Evolutionary conservation across 2,329 filamentous ascomycete species (phyloP).

Genomic region (Diatrype stigma): DNA sequence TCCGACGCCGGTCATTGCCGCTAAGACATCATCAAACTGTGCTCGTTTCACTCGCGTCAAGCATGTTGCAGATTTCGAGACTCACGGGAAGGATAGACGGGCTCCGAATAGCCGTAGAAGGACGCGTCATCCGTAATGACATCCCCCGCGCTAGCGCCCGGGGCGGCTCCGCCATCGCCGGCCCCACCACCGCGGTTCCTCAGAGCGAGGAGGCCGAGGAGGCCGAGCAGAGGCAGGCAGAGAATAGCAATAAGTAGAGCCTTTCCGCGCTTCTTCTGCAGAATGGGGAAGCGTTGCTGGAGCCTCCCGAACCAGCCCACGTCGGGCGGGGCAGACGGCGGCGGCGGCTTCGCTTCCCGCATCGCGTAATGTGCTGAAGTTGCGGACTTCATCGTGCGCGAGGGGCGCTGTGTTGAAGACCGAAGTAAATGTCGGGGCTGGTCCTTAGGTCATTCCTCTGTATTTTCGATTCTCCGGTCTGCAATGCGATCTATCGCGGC

Average conservation of each 20-base stretch:
- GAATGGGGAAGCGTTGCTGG: conserved; percentile 22
- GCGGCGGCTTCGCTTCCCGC: background rate
- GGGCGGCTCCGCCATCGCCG: conserved; percentile 2
- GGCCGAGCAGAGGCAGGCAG: conserved; percentile 26
- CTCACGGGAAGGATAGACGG: conserved; percentile 50
- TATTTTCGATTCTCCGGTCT: no score
- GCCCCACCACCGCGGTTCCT: conserved; percentile 15
- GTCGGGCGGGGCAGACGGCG: conserved; percentile 1
- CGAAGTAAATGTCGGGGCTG: background rate
- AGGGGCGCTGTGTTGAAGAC: no score
- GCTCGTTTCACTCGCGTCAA: background rate
- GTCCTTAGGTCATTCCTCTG: background rate
- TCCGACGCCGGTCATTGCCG: conserved; percentile 54
- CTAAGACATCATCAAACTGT: conserved; percentile 22
- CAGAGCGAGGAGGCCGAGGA: conserved; percentile 27
- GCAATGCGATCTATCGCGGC: no score
- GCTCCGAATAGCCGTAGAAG: conserved; percentile 48
- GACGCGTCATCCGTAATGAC: conserved; percentile 36
- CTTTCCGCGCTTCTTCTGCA: conserved; percentile 22
- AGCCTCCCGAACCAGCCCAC: conserved; percentile 14
- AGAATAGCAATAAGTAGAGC: conserved; percentile 22
- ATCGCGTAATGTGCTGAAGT: background rate
- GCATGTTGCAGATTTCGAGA: conserved; percentile 1
- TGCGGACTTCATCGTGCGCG: no score
- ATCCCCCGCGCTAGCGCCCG: conserved; percentile 6